Evolutionary conservation across 805 yeast species (phyloP).

Genomic region (Ogataea pini): DNA sequence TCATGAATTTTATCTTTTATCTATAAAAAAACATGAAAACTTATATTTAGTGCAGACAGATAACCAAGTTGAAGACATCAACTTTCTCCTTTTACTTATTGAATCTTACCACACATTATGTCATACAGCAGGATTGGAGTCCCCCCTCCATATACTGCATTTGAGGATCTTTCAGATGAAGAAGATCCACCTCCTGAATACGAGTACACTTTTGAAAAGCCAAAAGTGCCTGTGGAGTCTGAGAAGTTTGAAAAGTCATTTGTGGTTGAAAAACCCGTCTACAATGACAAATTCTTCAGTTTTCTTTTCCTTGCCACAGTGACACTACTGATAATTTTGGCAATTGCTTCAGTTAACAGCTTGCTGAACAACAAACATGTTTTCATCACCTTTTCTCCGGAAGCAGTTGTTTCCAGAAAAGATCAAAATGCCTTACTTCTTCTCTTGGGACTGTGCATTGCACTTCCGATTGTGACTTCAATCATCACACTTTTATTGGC

Average conservation of each 20-base stretch:
- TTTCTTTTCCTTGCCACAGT: slow-evolving; percentile 42
- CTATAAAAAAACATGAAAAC: background rate
- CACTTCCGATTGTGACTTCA: slow-evolving; percentile 27
- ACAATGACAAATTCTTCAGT: slow-evolving; percentile 73
- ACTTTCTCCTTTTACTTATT: background rate
- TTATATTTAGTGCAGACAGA: background rate
- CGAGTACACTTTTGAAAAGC: slow-evolving; percentile 34
- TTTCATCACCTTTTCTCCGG: background rate
- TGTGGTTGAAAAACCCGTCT: slow-evolving; percentile 58
- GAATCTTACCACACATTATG: too few species aligned
- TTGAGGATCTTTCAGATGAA: slow-evolving; percentile 19
- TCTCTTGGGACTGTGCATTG: slow-evolving; percentile 17
- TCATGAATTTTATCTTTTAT: background rate
- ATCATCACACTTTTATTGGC: slow-evolving; percentile 25
- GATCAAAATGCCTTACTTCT: slow-evolving; percentile 10
- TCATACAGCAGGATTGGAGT: slow-evolving; percentile 8
- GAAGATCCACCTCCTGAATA: slow-evolving; percentile 31
- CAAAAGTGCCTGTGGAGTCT: slow-evolving; percentile 30
- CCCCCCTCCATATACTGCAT: slow-evolving; percentile 24
- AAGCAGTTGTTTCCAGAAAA: slow-evolving; percentile 1
- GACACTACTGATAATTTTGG: slow-evolving; percentile 15
- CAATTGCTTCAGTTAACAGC: slow-evolving; percentile 16
- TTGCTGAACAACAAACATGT: slow-evolving; percentile 11
- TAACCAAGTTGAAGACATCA: background rate
- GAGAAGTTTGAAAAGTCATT: slow-evolving; percentile 67